These are phyloP conservation scores for Bauhinia variegata DNA, from an alignment of 306 rosid species.

Conservation along the genomic window DNA sequence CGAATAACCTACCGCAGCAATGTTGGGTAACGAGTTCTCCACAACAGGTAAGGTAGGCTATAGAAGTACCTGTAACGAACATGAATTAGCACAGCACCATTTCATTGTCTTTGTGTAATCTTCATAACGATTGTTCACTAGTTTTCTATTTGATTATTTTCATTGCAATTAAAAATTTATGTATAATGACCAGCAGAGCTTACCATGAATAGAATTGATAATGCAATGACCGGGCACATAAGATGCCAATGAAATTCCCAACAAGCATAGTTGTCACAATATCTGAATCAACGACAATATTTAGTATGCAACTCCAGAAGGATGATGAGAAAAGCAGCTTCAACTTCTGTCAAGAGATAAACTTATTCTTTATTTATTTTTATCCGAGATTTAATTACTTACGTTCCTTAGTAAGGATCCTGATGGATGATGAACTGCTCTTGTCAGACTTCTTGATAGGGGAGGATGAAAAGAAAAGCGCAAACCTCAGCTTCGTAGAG, in stretches of 20 bases:
- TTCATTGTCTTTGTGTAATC: not conserved
- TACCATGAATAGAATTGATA: slow-evolving; percentile 98
- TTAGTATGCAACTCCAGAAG: slow-evolving; percentile 30
- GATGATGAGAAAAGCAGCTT: not conserved
- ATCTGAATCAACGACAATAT: slow-evolving; percentile 56
- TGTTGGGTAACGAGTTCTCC: slow-evolving; percentile 74
- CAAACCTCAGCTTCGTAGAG: slow-evolving; percentile 54
- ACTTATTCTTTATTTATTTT: slow-evolving; percentile 26
- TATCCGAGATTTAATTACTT: slow-evolving; percentile 35
- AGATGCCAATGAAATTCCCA: slow-evolving; percentile 89
- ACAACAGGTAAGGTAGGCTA: slow-evolving; percentile 83
- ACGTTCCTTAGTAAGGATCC: slow-evolving; percentile 73
- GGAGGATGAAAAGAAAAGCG: slow-evolving; percentile 52
- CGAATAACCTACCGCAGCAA: slow-evolving; percentile 58
- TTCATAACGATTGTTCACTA: slow-evolving; percentile 18
- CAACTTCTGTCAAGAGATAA: not conserved
- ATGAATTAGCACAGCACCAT: slow-evolving; percentile 25
- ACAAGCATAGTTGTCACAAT: slow-evolving; percentile 85
- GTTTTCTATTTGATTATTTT: not conserved
- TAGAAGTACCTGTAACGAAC: slow-evolving; percentile 75
- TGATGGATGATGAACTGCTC: slow-evolving; percentile 52
- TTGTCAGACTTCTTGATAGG: slow-evolving; percentile 34
- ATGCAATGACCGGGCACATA: slow-evolving; percentile 91
- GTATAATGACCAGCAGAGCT: slow-evolving; percentile 40
- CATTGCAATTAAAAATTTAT: too few relatives aligned